Conservation (phyloP, 768 basidiomycete species). For the Pleurotus eryngii region DNA sequence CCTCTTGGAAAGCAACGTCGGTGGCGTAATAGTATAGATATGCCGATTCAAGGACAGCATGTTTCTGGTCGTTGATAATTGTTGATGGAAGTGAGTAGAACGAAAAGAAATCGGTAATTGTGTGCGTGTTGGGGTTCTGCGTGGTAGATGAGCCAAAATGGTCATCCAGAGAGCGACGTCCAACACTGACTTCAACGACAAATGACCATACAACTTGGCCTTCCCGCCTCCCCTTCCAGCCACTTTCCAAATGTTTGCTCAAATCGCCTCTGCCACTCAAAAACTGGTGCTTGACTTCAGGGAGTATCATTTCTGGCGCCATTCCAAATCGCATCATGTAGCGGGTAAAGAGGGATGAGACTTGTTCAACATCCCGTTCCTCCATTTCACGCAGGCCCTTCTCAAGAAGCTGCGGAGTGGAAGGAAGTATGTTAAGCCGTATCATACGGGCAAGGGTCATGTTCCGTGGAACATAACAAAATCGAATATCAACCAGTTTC, state of each 20-base stretch:
- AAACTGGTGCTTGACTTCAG: conserved; percentile 86
- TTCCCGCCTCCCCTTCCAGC: conserved; percentile 42
- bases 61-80: conserved; percentile 73
- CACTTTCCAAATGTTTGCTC: conserved; percentile 42
- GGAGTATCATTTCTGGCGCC: conserved; percentile 66
- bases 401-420: conserved; percentile 26
- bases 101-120: conserved; percentile 93
- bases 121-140: conserved; percentile 77
- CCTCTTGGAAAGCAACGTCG: conserved; percentile 62
- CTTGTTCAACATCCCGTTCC: conserved; percentile 67
- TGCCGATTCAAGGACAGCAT: conserved; percentile 81
- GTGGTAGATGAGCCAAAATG: neutral
- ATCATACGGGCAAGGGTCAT: conserved; percentile 93
- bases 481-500: conserved; percentile 88
- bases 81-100: conserved; percentile 97
- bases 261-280: conserved; percentile 77
- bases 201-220: conserved; percentile 95
- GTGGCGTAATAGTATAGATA: conserved; percentile 97
- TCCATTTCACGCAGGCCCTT: conserved; percentile 86
- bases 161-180: neutral
- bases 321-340: conserved; percentile 89
- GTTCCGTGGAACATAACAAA: conserved; percentile 82
- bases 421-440: conserved; percentile 65
- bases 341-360: conserved; percentile 64
- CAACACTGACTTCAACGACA: conserved; percentile 77